phyloP scores from a whole-genome alignment of 257 asterid species.

The Anisodus acutangulus region DNA sequence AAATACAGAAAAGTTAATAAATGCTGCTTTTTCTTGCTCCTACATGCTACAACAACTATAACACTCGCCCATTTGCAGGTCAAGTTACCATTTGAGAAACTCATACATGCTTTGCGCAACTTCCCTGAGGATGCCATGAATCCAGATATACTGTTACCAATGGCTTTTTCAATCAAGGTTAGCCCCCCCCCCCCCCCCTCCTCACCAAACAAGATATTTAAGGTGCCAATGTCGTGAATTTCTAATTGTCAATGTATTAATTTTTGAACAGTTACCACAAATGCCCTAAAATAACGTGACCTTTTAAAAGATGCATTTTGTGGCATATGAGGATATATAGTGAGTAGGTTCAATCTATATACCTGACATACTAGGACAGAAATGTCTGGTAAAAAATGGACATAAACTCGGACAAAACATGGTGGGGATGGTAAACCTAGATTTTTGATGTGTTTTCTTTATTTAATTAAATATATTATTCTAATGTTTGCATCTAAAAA shows the following conservation, averaged over 20 bases:
- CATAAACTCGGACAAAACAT: not conserved
- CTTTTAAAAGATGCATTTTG: not conserved
- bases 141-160: constrained; percentile 81
- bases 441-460: not conserved
- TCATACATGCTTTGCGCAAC: constrained; percentile 81
- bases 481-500: not conserved
- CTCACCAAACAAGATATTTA: not conserved
- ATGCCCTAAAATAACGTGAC: not conserved
- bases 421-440: constrained; percentile 7
- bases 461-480: not conserved
- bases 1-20: constrained; percentile 24
- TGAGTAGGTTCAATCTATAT: not conserved
- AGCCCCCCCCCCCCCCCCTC: not conserved
- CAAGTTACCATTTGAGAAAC: constrained; percentile 90
- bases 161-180: constrained; percentile 93
- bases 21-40: constrained; percentile 1
- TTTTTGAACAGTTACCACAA: not conserved
- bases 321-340: not conserved
- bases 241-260: not conserved
- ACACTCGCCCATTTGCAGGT: constrained; percentile 52
- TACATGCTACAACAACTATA: constrained; percentile 19
- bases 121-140: constrained; percentile 96
- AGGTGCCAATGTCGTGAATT: not conserved
- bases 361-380: not conserved
- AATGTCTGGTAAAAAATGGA: not conserved